phyloP scores from a whole-genome alignment of 352 stramenopile genomes.

The Globisporangium canariense region DNA sequence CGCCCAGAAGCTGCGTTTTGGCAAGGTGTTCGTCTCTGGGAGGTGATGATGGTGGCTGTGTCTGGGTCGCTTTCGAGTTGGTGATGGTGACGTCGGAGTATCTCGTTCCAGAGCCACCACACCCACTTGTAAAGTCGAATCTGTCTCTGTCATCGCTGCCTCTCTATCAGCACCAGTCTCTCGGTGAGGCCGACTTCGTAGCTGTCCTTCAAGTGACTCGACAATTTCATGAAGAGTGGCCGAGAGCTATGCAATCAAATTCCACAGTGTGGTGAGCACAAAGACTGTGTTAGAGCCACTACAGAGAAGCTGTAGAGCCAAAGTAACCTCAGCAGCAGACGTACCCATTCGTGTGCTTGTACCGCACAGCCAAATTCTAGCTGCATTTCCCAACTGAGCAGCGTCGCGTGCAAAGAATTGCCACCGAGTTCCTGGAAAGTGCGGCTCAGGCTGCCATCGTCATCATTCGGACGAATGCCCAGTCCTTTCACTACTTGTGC shows the following conservation, averaged over 20 bases:
- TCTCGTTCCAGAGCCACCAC: not conserved
- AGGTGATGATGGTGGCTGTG: not conserved
- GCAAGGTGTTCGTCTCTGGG: not conserved
- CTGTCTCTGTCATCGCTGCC: not conserved
- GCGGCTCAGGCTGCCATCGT: not conserved
- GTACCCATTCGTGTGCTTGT: conserved; percentile 22
- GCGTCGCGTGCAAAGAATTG: conserved; percentile 51
- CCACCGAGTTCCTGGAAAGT: conserved; percentile 45
- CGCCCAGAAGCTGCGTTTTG: not conserved
- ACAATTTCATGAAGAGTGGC: not conserved
- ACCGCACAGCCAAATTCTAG: conserved; percentile 18
- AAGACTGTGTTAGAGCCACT: no score
- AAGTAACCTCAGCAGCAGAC: not conserved
- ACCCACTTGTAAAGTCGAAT: not conserved
- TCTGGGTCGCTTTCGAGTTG: not conserved
- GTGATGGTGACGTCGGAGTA: not conserved
- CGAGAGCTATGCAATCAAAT: not conserved
- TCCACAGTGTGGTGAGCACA: not conserved
- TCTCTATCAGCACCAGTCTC: not conserved
- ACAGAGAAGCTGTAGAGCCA: no score
- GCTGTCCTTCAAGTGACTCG: not conserved
- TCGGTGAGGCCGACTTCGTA: not conserved
- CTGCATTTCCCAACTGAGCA: conserved; percentile 42
- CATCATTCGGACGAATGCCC: not conserved
- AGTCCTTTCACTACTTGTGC: conserved; percentile 4